phyloP scores from a whole-genome alignment of 2,329 filamentous ascomycete species.

The Trichoderma cornu-damae region DNA sequence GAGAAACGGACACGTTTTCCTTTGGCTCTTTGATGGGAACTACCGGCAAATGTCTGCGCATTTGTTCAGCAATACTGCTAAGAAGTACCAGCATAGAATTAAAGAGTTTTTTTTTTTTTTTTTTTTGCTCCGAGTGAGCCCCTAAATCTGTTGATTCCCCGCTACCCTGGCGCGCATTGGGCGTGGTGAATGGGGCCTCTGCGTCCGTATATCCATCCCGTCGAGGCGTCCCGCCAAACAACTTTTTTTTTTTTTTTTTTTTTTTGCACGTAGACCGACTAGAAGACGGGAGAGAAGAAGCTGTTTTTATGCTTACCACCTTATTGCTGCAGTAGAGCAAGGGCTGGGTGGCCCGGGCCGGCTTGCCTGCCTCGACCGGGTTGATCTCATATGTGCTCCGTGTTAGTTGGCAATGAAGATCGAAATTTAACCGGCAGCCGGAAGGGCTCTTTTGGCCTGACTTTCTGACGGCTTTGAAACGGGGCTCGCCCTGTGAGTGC shows the following conservation, averaged over 20 bases:
- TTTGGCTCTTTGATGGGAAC: neutral
- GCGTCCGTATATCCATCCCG: no score
- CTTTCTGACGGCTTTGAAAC: constrained; percentile 10
- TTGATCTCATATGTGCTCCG: constrained; percentile 10
- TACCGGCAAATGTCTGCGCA: no score
- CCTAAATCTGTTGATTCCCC: neutral
- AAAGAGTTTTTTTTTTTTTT: no score
- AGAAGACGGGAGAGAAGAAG: neutral
- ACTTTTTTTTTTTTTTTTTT: no score
- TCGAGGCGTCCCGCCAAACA: no score
- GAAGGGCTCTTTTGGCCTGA: neutral
- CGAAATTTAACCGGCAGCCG: constrained; percentile 10
- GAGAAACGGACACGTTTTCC: neutral
- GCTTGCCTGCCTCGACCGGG: constrained; percentile 12
- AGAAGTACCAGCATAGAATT: no score
- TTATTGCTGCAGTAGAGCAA: constrained; percentile 10
- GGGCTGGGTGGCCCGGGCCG: constrained; percentile 13
- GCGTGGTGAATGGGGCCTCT: no score
- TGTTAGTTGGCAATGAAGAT: constrained; percentile 16
- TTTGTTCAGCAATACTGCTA: neutral
- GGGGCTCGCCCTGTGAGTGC: neutral
- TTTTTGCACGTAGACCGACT: no score
- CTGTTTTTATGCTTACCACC: constrained; percentile 7
- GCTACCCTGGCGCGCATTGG: neutral
- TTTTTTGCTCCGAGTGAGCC: no score